Evolutionary conservation across 768 basidiomycete species (phyloP).

Genomic region (Rhodosporidiobolus odoratus): DNA sequence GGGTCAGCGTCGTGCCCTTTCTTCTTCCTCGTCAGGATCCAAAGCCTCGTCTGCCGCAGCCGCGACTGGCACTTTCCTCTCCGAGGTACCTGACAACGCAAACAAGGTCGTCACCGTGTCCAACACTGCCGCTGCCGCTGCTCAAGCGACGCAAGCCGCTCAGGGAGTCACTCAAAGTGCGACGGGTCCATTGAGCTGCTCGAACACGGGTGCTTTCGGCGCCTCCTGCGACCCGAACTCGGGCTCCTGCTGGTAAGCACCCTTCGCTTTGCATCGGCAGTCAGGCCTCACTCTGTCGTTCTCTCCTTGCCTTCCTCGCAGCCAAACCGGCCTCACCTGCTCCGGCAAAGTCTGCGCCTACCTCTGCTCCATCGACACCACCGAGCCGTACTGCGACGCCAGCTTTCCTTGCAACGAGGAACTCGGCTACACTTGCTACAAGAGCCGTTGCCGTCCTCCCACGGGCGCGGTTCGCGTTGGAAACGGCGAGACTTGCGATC

Average conservation of each 20-base stretch:
- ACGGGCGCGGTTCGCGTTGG: slow-evolving; percentile 25
- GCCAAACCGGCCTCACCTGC: slow-evolving; percentile 28
- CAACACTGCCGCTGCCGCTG: slow-evolving; percentile 15
- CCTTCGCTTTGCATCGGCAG: too few species aligned
- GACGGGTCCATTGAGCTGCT: slow-evolving; percentile 3
- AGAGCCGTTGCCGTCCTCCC: slow-evolving; percentile 30
- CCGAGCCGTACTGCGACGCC: slow-evolving; percentile 36
- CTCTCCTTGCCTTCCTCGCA: background rate
- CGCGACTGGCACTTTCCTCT: slow-evolving; percentile 4
- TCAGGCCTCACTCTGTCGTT: background rate
- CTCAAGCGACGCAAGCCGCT: slow-evolving; percentile 10
- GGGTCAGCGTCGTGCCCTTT: slow-evolving; percentile 17
- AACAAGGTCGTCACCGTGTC: slow-evolving; percentile 18
- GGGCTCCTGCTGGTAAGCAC: slow-evolving; percentile 18
- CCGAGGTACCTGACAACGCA: slow-evolving; percentile 5
- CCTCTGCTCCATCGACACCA: slow-evolving; percentile 29
- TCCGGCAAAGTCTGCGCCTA: slow-evolving; percentile 12
- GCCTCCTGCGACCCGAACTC: slow-evolving; percentile 21
- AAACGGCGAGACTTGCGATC: slow-evolving; percentile 25
- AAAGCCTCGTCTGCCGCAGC: background rate
- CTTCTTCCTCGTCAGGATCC: background rate
- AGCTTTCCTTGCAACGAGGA: slow-evolving; percentile 15
- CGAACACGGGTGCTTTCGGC: background rate
- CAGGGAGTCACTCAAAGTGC: background rate
- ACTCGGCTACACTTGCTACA: slow-evolving; percentile 32